Base-by-base conservation (phyloP, 2,329 filamentous ascomycete genomes). In the Monosporascus sp. region DNA sequence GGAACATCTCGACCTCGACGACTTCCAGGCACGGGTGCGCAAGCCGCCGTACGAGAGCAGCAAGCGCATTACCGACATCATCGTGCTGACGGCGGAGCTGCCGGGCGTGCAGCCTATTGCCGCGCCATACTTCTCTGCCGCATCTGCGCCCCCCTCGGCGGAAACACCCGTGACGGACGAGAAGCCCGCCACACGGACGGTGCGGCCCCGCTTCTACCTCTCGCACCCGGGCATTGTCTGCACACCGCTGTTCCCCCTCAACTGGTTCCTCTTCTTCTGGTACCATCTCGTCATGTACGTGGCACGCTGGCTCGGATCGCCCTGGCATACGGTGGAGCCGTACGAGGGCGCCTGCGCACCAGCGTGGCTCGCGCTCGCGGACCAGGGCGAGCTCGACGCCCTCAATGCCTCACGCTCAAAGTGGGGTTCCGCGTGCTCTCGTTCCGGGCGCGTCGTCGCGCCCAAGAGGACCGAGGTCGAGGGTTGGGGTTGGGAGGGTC, bases 221-320 rank as follows among this genome's bases (percentile, higher is more conserved):
- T 79, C 85, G 0, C 94, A 99, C 67, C 94, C 94, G 0, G 94
- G 94, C 57, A 81, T 99, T 57, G 88, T 92, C 59, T 86, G 82
- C 51, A 96, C 92, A 2, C 81, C 85, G 1, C 88, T 99, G 58
- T 81, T 97, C 58, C 86, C 89, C 1, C 78, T 97, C 7, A 80
- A 83, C 49, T 78, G 80, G 59, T 75, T 91, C 59, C 78, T 96
- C 55, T 81, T 84, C 58, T 86, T 83, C 68, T 75, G 80, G 56
- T 94, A 94, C 81, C 71, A 82, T 49, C 65, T 81, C 20, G 75
- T 81, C 3, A 86, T 95, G 67, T 86, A 85, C 68, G 44, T 96
- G 17, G 84, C 84, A 15, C 88, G 93, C 58, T 85, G 81, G 75
- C 68, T 91, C 26, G 94, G 94, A 48, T 95, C 89, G 3, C 89